Evolutionary conservation across 192 early-diverging fungal species (phyloP), one percentile per base, ranked within the genome.

Genomic region (Backusella macrospora): DNA sequence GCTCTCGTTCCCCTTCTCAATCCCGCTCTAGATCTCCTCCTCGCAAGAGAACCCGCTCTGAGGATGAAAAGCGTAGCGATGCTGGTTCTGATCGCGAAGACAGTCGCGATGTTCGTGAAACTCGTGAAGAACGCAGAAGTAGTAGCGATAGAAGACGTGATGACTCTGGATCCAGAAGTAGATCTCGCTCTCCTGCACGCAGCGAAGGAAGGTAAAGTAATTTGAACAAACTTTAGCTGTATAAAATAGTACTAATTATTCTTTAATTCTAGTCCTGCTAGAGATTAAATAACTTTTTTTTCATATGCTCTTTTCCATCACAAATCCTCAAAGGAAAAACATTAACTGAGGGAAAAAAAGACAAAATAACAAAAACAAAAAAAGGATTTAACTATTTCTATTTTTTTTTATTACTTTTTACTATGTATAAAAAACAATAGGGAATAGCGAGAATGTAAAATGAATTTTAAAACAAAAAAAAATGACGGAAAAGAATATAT

Each of bases 1-100:
- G 46, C 63, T 71, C 65, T 68, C 48, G 76, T 13, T 64, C 74
- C 16, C 55, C 68, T 26, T 73, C 72, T 10, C 42, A 42, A 6
- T 66, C 65, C 40, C 38, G 65, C 37, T 66, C 65, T 18, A 66
- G 65, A 66, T 66, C 65, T 66, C 65, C 65, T 18, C 65, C 65
- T 42, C 65, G 65, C 10, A 66, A 66, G 65, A 66, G 65, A 66
- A 18, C 65, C 40, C 65, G n/a, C 18, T 66, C 65, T 14, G 18
- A n/a, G 7, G 37, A 40, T 1, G 63, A 65, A 6, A 65, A 65
- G 63, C 63, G 63, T 65, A 39, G 38, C n/a, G 34, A 65, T 39
- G 29, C 63, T 39, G 52, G 52, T 12, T 59, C 52, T 26, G 52
- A 59, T 12, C 63, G 63, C 14, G 63, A 65, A 6, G 63, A 65